Percentiles rank a stretch among this genome's conserved stretches.
These are phyloP conservation scores for Xylaria venustula DNA, from an alignment of 495 filamentous ascomycete species.

Conservation along the genomic window DNA sequence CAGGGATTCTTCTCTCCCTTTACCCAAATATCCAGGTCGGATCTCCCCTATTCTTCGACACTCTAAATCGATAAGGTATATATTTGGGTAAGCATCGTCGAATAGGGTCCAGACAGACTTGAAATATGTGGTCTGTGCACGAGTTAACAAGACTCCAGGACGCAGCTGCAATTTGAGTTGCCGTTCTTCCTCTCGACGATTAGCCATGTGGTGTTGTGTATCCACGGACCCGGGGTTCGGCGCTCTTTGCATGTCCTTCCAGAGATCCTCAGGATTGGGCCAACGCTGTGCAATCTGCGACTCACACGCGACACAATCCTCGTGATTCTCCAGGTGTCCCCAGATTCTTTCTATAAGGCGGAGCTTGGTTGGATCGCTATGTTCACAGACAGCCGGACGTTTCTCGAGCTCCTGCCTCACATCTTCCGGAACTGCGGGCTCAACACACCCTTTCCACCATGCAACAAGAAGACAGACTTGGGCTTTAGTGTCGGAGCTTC, in stretches of 20 bases:
- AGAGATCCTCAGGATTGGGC: background rate
- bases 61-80: background rate
- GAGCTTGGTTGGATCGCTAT: background rate
- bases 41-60: background rate
- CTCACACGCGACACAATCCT: background rate
- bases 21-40: background rate
- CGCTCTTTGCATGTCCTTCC: background rate
- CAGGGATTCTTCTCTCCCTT: background rate
- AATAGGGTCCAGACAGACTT: background rate
- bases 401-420: background rate
- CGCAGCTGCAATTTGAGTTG: background rate
- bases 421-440: background rate
- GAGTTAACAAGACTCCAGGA: background rate
- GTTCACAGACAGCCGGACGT: background rate
- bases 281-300: background rate
- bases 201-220: background rate
- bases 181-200: background rate
- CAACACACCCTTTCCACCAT: background rate
- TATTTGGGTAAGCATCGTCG: background rate
- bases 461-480: background rate
- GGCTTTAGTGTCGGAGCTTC: background rate
- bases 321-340: background rate
- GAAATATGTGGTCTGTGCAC: constrained; percentile 1
- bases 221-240: background rate
- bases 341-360: background rate